Percentiles rank a stretch among this genome's conserved stretches.
phyloP scores from a whole-genome alignment of 1,284 basidiomycete species.

The Trichosporon inkin region DNA sequence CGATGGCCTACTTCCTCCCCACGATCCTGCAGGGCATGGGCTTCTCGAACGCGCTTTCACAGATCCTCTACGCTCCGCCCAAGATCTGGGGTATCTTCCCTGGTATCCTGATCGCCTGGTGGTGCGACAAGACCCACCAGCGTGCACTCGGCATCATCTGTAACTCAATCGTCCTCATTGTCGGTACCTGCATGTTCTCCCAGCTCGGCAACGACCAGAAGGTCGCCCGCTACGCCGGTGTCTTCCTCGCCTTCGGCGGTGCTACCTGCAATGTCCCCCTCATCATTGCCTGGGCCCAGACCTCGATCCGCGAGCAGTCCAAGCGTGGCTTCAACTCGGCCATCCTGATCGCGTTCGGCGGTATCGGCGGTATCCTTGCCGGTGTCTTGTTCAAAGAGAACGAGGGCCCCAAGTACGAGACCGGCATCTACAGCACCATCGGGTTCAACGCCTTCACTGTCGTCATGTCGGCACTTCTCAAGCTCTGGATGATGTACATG shows the following conservation, averaged over 20 bases:
- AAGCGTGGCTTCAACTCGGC: constrained; percentile 47
- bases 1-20: constrained; percentile 49
- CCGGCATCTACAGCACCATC: constrained; percentile 12
- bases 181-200: constrained; percentile 13
- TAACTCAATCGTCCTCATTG: constrained; percentile 7
- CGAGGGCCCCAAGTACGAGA: constrained; percentile 15
- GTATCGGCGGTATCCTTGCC: constrained; percentile 51
- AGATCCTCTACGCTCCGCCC: constrained; percentile 48
- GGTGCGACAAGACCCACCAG: constrained; percentile 40
- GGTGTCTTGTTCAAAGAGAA: constrained; percentile 14
- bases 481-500: constrained; percentile 12
- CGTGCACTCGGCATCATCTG: constrained; percentile 7
- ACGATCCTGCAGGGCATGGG: constrained; percentile 49
- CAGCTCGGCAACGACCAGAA: constrained; percentile 9
- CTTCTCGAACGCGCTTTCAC: constrained; percentile 37
- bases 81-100: constrained; percentile 46
- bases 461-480: constrained; percentile 8
- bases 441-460: constrained; percentile 6
- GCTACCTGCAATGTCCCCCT: constrained; percentile 34
- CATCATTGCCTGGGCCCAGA: constrained; percentile 42
- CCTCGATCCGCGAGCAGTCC: constrained; percentile 50
- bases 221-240: constrained; percentile 24
- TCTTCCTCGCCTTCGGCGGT: constrained; percentile 49
- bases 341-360: constrained; percentile 48
- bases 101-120: constrained; percentile 38